phyloP scores from a whole-genome alignment of 176 grass and related monocot genomes.

The Cenchrus americanus region DNA sequence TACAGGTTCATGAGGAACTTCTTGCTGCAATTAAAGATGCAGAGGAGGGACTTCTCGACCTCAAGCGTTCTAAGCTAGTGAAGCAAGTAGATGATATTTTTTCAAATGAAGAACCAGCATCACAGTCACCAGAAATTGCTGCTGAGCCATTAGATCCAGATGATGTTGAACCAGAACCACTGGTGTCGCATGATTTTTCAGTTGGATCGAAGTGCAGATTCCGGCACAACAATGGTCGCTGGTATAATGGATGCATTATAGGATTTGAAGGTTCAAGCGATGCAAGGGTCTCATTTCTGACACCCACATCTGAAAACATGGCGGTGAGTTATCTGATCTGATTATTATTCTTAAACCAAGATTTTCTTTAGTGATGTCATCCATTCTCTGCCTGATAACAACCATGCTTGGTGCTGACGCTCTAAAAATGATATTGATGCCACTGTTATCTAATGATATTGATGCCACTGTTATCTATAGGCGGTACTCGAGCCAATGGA shows the following conservation, averaged over 20 bases:
- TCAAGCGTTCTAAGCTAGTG: conserved; percentile 80
- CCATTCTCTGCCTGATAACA: conserved; percentile 14
- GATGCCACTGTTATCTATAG: background rate
- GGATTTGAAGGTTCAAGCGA: conserved; percentile 65
- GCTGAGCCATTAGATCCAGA: conserved; percentile 50
- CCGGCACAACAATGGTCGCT: conserved; percentile 83
- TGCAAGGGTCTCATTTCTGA: conserved; percentile 87
- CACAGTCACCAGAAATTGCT: conserved; percentile 33
- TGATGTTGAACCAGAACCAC: conserved; percentile 61
- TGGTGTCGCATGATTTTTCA: conserved; percentile 54
- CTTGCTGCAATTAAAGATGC: conserved; percentile 86
- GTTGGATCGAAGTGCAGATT: conserved; percentile 93
- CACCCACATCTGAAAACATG: conserved; percentile 87
- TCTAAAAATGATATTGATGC: conserved; percentile 8
- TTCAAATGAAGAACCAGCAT: conserved; percentile 47
- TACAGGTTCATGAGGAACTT: conserved; percentile 89
- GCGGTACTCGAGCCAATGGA: too few relatives aligned
- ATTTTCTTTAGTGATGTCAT: conserved; percentile 5
- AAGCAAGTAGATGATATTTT: conserved; percentile 73
- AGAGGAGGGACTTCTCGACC: conserved; percentile 84
- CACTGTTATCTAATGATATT: conserved; percentile 11
- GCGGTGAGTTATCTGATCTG: conserved; percentile 57
- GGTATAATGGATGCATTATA: conserved; percentile 89
- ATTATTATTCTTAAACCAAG: background rate
- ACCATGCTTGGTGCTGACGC: background rate